Evolutionary conservation across 352 stramenopile genomes (phyloP).

Genomic region (Phytophthora fragariaefolia): DNA sequence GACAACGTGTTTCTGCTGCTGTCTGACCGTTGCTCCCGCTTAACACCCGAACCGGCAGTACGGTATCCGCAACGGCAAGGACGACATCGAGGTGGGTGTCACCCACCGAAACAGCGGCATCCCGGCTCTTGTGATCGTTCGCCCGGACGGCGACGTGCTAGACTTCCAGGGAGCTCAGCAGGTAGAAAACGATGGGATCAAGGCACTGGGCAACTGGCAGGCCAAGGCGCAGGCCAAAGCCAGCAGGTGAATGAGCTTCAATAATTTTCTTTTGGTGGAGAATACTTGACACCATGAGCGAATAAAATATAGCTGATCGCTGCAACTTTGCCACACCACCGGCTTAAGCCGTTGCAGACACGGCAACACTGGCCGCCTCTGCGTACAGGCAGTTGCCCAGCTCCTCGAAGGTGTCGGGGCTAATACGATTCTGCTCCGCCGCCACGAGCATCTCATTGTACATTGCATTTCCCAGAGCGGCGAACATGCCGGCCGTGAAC

Average conservation of each 20-base stretch:
- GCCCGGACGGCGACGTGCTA: slow-evolving; percentile 55
- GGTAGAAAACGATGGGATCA: slow-evolving; percentile 53
- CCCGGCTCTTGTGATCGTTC: slow-evolving; percentile 70
- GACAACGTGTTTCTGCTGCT: slow-evolving; percentile 17
- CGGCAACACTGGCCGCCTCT: slow-evolving; percentile 47
- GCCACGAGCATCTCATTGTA: slow-evolving; percentile 71
- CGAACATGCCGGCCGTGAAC: slow-evolving; percentile 79
- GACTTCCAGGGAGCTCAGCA: slow-evolving; percentile 63
- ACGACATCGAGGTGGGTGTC: slow-evolving; percentile 63
- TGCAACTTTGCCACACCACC: neutral
- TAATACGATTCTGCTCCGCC: slow-evolving; percentile 52
- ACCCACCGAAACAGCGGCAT: slow-evolving; percentile 69
- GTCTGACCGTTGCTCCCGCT: slow-evolving; percentile 2
- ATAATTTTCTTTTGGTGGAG: slow-evolving; percentile 15
- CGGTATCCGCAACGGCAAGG: slow-evolving; percentile 69
- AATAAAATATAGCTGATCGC: slow-evolving; percentile 30
- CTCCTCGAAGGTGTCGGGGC: slow-evolving; percentile 54
- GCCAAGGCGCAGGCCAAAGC: slow-evolving; percentile 1
- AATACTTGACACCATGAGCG: slow-evolving; percentile 20
- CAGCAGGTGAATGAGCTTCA: neutral
- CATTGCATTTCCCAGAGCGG: slow-evolving; percentile 65
- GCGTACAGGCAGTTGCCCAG: slow-evolving; percentile 63
- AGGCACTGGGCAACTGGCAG: slow-evolving; percentile 49
- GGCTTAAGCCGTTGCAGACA: slow-evolving; percentile 51
- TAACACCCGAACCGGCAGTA: slow-evolving; percentile 41